A percentile compares a stretch with the other conserved stretches of the same genome.
These are phyloP conservation scores for Nakazawaea populi DNA, from an alignment of 805 yeast species.

Conservation along the genomic window DNA sequence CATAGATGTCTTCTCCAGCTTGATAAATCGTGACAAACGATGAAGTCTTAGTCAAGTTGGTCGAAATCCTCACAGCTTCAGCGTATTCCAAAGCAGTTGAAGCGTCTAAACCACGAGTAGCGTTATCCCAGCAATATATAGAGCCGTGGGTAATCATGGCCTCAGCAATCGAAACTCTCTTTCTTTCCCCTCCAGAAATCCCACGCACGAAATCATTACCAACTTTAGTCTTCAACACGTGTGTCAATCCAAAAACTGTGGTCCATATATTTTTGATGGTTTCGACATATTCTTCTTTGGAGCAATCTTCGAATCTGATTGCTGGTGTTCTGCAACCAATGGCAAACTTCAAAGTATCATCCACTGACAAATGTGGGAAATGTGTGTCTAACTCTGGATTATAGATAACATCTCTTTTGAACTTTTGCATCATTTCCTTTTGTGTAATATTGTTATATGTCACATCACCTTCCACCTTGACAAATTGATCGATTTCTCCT, in stretches of 20 bases:
- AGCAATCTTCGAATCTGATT: constrained; percentile 39
- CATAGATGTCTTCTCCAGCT: constrained; percentile 60
- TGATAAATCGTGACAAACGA: constrained; percentile 64
- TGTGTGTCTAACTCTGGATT: constrained; percentile 65
- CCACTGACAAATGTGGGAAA: constrained; percentile 72
- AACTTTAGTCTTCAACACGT: constrained; percentile 25
- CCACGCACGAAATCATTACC: constrained; percentile 54
- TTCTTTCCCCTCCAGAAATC: constrained; percentile 69
- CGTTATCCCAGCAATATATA: constrained; percentile 61
- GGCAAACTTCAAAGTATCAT: constrained; percentile 68
- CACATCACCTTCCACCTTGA: constrained; percentile 47
- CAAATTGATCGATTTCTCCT: constrained; percentile 38
- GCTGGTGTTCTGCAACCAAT: constrained; percentile 64
- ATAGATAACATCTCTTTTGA: constrained; percentile 51
- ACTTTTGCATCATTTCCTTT: constrained; percentile 51
- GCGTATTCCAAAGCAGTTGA: constrained; percentile 65
- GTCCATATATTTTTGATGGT: constrained; percentile 35
- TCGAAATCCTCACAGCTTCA: constrained; percentile 52
- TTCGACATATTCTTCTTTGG: constrained; percentile 42
- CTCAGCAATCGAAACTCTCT: constrained; percentile 67
- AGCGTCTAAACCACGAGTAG: constrained; percentile 67
- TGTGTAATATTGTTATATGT: constrained; percentile 58
- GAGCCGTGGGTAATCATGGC: constrained; percentile 49
- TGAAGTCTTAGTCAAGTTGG: constrained; percentile 49
- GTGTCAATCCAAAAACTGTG: constrained; percentile 19